Base-by-base conservation (phyloP, 2,329 filamentous ascomycete genomes). In the Alternaria brassicae region DNA sequence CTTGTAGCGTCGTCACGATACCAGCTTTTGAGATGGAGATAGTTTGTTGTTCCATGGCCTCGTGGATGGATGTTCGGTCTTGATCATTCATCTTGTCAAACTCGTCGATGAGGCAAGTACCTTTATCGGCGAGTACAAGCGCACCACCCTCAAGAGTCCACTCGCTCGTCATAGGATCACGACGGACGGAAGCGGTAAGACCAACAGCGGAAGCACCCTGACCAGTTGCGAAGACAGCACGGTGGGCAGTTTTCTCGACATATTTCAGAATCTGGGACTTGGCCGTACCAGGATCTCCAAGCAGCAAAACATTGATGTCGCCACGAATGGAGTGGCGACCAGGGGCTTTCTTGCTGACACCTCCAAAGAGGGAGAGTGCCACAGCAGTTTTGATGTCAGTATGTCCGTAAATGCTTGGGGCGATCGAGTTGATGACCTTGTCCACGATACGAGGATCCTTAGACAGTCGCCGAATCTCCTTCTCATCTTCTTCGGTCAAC, bases 1-100 rank as follows among this genome's bases (percentile, higher is more conserved):
- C 95, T 78, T 99, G 94, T 1, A 99, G 84, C 0, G 95, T 98
- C 1, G 95, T 99, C 41, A 99, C 95, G 61, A 99, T 99, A 79
- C 95, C 95, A 0, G 95, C 95, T 78, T 99, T 99, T 65, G 93
- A 97, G 74, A 99, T 99, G 61, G 94, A 98, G 68, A 99, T 99
- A 1, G 95, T 99, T 81, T 99, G 95, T 80, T 99, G 95, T 79
- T 99, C 95, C 95, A 99, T 99, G 60, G 95, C 95, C 83, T 99
- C 95, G 85, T 99, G 95, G 69, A 99, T 99, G 7, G 93, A 97
- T 1, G 95, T 98, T 66, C 95, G 88, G 78, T 99, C 95, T 76
- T 98, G 93, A 77, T 99, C 95, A 77, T 98, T 98, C 95, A 99
- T 99, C 85, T 99, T 99, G 86, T 99, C 95, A 72, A 99, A 99